phyloP scores from a whole-genome alignment of 2,329 filamentous ascomycete genomes.

The Acephala macrosclerotiorum region DNA sequence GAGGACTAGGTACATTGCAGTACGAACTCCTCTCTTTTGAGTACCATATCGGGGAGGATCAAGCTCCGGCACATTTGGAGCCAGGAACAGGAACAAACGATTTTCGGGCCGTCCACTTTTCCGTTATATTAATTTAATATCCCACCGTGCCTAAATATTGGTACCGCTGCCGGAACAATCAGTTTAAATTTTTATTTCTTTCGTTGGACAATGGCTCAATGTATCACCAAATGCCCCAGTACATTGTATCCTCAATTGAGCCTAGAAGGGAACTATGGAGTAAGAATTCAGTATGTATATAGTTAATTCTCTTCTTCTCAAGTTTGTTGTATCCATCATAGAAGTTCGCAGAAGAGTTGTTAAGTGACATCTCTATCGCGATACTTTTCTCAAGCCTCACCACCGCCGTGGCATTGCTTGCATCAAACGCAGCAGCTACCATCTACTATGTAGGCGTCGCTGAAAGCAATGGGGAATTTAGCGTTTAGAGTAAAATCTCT shows the following conservation, averaged over 20 bases:
- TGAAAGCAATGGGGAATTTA: slow-evolving; percentile 56
- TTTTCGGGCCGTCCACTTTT: slow-evolving; percentile 10
- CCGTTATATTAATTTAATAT: neutral
- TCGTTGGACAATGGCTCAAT: neutral
- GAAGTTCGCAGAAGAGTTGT: neutral
- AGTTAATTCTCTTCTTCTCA: neutral
- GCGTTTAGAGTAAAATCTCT: slow-evolving; percentile 47
- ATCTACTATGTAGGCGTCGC: slow-evolving; percentile 57
- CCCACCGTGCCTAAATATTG: neutral
- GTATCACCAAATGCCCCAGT: neutral
- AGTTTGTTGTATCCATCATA: too few species aligned
- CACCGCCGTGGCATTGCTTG: slow-evolving; percentile 24
- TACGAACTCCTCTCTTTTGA: neutral
- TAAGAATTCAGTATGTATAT: neutral
- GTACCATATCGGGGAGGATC: neutral
- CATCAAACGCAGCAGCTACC: slow-evolving; percentile 43
- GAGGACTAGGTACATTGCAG: neutral
- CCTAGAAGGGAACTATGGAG: neutral
- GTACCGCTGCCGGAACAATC: neutral
- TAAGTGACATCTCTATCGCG: slow-evolving; percentile 11
- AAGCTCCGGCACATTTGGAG: neutral
- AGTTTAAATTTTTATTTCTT: neutral
- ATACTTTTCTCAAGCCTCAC: slow-evolving; percentile 31
- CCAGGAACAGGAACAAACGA: neutral
- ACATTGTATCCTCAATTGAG: neutral